Evolutionary conservation across 2,329 filamentous ascomycete genomes (phyloP), one percentile per base, ranked within the genome.

Genomic region (Plectosphaerella cucumerina): DNA sequence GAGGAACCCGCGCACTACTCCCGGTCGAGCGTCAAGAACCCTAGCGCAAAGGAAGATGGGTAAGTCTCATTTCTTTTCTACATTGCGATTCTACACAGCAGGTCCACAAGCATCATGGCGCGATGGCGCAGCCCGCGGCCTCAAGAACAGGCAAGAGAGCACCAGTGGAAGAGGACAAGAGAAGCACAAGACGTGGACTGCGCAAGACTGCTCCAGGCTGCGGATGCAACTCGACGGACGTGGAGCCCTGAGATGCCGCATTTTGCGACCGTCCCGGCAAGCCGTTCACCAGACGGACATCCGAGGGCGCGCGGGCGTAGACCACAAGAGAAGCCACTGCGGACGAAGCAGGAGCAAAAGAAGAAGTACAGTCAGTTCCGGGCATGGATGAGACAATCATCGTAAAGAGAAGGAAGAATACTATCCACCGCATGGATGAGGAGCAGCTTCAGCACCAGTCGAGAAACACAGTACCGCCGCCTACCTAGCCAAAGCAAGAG

Each of bases 1-100:
- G 70, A 75, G 22, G 64, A 62, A 6, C 60, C 63, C 9, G 17
- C n/a, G 23, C 56, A 60, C 15, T 61, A 65, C 26, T 53, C 58
- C 8, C 67, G 58, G 23, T 62, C 65, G 51, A 56, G 59, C 9
- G 59, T 62, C 21, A 71, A 75, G 58, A 82, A 80, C 53, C 84
- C 88, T 55, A 87, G 85, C 54, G 89, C 92, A 56, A 92, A 92
- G 71, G 89, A 93, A 80, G 89, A 93, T 67, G 89, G 89, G 89
- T 92, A 84, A 90, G 89, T 84, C 60, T 53, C 5, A 23, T 42
- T 48, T 22, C 53, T 53, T 60, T 62, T 56, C 52, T 57, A 58
- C 56, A 50, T 54, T 61, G 26, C 26, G 26, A 31, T 31, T 31
- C 26, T 31, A 31, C 6, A 31, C 26, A 31, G 26, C 8, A 8